These are phyloP conservation scores for Fusarium kyushuense DNA, from an alignment of 2,329 filamentous ascomycete species.

Conservation along the genomic window DNA sequence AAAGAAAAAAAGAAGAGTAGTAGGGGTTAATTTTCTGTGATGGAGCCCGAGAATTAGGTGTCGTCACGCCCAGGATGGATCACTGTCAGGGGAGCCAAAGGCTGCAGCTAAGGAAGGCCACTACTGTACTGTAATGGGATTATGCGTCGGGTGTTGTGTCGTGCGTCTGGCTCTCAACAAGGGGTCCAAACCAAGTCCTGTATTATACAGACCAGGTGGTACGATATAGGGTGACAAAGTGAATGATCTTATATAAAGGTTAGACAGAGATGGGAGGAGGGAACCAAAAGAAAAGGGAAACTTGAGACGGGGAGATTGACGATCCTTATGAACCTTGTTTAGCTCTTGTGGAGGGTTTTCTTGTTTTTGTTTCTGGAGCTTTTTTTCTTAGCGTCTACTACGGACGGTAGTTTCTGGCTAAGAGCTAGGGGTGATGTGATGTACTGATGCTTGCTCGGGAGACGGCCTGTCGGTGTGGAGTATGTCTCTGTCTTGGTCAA, in stretches of 20 bases:
- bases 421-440: slow-evolving; percentile 34
- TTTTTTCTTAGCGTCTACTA: slow-evolving; percentile 27
- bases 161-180: slow-evolving; percentile 4
- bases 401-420: slow-evolving; percentile 3
- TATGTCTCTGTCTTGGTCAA: slow-evolving; percentile 26
- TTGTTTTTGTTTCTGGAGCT: slow-evolving; percentile 39
- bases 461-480: slow-evolving; percentile 33
- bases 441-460: slow-evolving; percentile 22
- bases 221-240: background rate
- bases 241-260: slow-evolving; percentile 3
- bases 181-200: slow-evolving; percentile 1
- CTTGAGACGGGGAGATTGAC: slow-evolving; percentile 23
- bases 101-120: slow-evolving; percentile 30
- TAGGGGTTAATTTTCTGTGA: slow-evolving; percentile 23
- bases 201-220: background rate
- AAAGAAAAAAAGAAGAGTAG: slow-evolving; percentile 6
- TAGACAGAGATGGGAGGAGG: slow-evolving; percentile 2
- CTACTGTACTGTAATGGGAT: slow-evolving; percentile 22
- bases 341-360: slow-evolving; percentile 26
- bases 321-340: slow-evolving; percentile 31
- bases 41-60: slow-evolving; percentile 22
- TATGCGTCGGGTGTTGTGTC: slow-evolving; percentile 18
- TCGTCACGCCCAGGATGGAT: slow-evolving; percentile 42
- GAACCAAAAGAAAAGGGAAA: slow-evolving; percentile 2
- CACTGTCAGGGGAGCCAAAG: slow-evolving; percentile 21